Evolutionary conservation across 129 eudicot genomes (phyloP), one percentile per base, ranked within the genome.

Genomic region (Artemisia tridentata): DNA sequence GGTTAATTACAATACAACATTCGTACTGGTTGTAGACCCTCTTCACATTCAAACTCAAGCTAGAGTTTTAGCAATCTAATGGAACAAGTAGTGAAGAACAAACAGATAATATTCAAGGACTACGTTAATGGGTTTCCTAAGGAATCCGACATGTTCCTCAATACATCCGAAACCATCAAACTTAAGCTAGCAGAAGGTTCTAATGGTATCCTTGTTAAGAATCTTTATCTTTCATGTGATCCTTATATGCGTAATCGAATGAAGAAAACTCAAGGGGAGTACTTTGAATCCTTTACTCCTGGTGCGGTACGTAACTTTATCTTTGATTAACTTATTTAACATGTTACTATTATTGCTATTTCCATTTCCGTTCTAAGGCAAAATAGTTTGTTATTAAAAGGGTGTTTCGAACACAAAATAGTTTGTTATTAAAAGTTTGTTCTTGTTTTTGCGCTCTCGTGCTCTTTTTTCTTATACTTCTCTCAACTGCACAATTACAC

Each of bases 201-300:
- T 16, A 54, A 54, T 34, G 15, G 11, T 1, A 16, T 69, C 7
- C 47, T 72, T 15, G 48, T 72, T 27, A 72, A 72, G 69, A 72
- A 72, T 27, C 76, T 72, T 18, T 72, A 60, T 38, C 48, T 72
- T 21, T 72, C 76, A 17, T 72, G 76, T 23, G 76, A 72, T 72
- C 76, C 69, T n/a, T 62, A 72, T 20, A 60, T 72, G 76, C 68
- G 76, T 48, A 4, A 3, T 58, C 76, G 29, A 57, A 72, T 72
- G 76, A 60, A 23, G 3, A 50, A 77, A 7, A 7, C 0, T 20
- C 19, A 7, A 29, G 75, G 57, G 13, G 70, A 65, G 59, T 51
- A 77, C 49, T 19, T 62, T 29, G 52, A 57, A 12, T 45, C 80
- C 49, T 76, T 59, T 51, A 59, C 74, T 11, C 74, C 80, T 76